Base-by-base conservation (phyloP, 345 rosid genomes). In the Dipteronia dyeriana region DNA sequence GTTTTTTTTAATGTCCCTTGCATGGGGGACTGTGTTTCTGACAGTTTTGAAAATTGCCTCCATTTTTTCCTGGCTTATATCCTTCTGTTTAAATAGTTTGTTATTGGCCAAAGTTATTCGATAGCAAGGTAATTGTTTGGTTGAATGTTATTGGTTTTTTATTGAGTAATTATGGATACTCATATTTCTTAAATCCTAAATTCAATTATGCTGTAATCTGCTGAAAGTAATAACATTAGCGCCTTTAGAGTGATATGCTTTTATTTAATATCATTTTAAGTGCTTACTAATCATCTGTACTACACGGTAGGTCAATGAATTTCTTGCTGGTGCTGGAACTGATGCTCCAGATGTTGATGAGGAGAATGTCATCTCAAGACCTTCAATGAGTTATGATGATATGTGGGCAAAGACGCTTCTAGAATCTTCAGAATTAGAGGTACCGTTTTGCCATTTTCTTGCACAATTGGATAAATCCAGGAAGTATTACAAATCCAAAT, bases 271-370 rank as follows among this genome's bases (percentile, higher is more conserved):
- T 14, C 12, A 16, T 34, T 75, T 70, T 16, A 41, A 19, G 16
- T 34, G 29, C 43, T 51, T 29, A 26, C 68, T 76, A 75, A n/a
- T 80, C 56, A 65, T 78, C 79, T 78, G 45, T 76, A 47, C 65
- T 78, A 73, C 65, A 60, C 85, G 73, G 75, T 81, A 96, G 99
- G 98, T 97, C 81, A 92, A 97, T 45, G 99, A 97, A 77, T 94
- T 94, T 86, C 89, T 97, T 61, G 87, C 97, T 75, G 98, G 99
- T 81, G 95, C 92, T 60, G 97, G 99, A 82, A 94, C 99, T 25
- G 99, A 97, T 86, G 98, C 99, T 72, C 99, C 99, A 8, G 99
- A 97, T 86, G 99, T 97, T 76, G 98, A 97, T 66, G 98, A 96
- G 79, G 98, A 95, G 83, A 92, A 92, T 79, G 86, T 91, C 56